Base-by-base conservation (phyloP, 805 yeast genomes). In the Saccharomycodes ludwigii region DNA sequence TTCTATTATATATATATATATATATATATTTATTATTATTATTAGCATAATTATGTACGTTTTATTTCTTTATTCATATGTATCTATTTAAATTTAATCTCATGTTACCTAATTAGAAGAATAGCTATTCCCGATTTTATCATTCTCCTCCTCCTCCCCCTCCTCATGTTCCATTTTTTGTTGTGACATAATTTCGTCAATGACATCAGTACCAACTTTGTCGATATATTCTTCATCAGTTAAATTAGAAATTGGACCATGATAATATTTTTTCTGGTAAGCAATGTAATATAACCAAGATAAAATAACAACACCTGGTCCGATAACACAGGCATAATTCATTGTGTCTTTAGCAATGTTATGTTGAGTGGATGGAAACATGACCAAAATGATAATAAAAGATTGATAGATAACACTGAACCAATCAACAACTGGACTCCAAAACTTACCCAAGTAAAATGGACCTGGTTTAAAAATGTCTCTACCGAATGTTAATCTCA, bases 241-340 rank as follows among this genome's bases (percentile, higher is more conserved):
- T 15, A 49, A 27, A 25, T 44, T 45, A 21, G 50, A 43, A 13
- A 37, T 43, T n/a, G 82, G 82, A 3, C 83, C 83, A 19, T 58
- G 49, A 56, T 68, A 75, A 42, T 59, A 53, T 36, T 62, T 65
- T 39, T 65, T 66, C 6, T 74, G 77, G 44, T 63, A 63, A 3
- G 59, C 47, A 30, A 47, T 62, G 52, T 68, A 74, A 46, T 74
- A 74, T 0, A 62, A 30, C 30, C 64, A 42, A 1, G 77, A 60
- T 17, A 71, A 55, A 3, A 65, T 38, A 78, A 79, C 71, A 7
- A 66, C 61, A 6, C 72, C 72, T 18, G 69, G 67, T 24, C 70
- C 73, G 31, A 76, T 68, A 4, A 70, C 80, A 41, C 66, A 63
- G 1, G 81, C 67, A 47, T 77, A 78, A 54, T 78, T 78, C 86